Evolutionary conservation across 2,329 filamentous ascomycete species (phyloP), one percentile per base, ranked within the genome.

Genomic region (Rutstroemia sp.): DNA sequence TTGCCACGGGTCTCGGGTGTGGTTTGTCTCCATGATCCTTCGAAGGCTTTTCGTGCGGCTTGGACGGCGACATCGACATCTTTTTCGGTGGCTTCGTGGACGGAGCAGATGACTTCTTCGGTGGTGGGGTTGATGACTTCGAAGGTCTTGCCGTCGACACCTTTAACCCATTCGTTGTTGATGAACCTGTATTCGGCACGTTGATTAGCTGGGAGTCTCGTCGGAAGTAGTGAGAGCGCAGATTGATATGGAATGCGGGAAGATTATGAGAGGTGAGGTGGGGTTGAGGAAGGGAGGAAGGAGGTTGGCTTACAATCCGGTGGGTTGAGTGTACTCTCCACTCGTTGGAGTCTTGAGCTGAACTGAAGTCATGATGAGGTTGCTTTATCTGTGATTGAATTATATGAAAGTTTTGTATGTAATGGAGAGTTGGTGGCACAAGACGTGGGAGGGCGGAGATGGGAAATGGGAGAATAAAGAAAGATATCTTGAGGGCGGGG

Each of bases 91-190:
- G 86, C 92, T 76, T 95, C 91, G 71, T 83, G 77, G 66, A 96
- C 88, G 55, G 85, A 85, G 78, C 79, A 82, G 77, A 95, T 95
- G 69, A 90, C 83, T 74, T 91, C 85, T 74, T 96, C 92, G 63
- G 83, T 90, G 62, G 86, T 70, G 59, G 91, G 91, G 81, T 95
- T 95, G 79, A 94, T 86, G 73, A 91, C 88, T 75, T 96, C 90
- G 70, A 96, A 94, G 65, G 86, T 91, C 81, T 90, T 87, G 77
- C 91, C 91, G 67, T 95, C 89, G 62, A 87, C 85, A 71, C 84
- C 80, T 73, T 87, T 84, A 63, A 95, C 83, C 76, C 86, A 96
- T 75, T 96, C 87, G 74, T 92, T 92, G 82, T 94, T 92, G 81
- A 95, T 94, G 81, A 90, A 71, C 44, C 69, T 71, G 39, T 49